Conservation (phyloP, 1,284 basidiomycete genomes). For the Papiliotrema terrestris region DNA sequence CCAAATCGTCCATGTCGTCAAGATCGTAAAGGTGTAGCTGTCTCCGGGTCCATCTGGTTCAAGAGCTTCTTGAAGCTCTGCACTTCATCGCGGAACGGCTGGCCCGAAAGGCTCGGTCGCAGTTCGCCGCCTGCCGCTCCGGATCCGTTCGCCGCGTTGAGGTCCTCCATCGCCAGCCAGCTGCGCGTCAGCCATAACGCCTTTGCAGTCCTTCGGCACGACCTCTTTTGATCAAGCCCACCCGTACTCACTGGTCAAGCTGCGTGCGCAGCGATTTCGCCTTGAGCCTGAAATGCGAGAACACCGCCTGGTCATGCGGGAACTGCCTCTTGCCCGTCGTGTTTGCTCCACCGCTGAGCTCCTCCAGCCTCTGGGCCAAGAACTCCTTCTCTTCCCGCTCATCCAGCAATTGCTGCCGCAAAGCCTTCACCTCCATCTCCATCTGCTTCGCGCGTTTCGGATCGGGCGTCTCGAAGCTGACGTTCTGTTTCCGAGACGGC, state of each 20-base stretch:
- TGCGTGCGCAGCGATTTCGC: slow-evolving; percentile 38
- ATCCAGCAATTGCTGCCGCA: slow-evolving; percentile 33
- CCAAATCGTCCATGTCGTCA: neutral
- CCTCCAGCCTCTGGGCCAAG: slow-evolving; percentile 26
- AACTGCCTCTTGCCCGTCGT: slow-evolving; percentile 8
- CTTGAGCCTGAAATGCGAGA: slow-evolving; percentile 39
- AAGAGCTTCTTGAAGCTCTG: slow-evolving; percentile 34
- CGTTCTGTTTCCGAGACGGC: slow-evolving; percentile 23
- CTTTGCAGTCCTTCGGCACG: too few relatives aligned
- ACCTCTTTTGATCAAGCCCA: neutral
- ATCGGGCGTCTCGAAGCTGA: slow-evolving; percentile 10
- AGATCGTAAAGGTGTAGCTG: slow-evolving; percentile 1
- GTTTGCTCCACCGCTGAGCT: slow-evolving; percentile 14
- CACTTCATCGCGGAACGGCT: slow-evolving; percentile 35
- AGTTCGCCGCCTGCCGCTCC: slow-evolving; percentile 10
- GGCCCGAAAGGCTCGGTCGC: slow-evolving; percentile 17
- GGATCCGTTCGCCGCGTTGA: slow-evolving; percentile 4
- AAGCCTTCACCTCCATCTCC: slow-evolving; percentile 31
- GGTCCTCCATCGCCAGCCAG: slow-evolving; percentile 43
- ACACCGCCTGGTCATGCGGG: slow-evolving; percentile 33
- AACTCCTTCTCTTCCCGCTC: slow-evolving; percentile 42
- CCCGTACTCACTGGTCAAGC: slow-evolving; percentile 37
- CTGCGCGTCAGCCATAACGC: slow-evolving; percentile 12
- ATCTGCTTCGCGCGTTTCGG: slow-evolving; percentile 17
- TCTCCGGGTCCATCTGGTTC: slow-evolving; percentile 35